Evolutionary conservation across 768 basidiomycete genomes (phyloP).

Genomic region (Mycena indigotica): DNA sequence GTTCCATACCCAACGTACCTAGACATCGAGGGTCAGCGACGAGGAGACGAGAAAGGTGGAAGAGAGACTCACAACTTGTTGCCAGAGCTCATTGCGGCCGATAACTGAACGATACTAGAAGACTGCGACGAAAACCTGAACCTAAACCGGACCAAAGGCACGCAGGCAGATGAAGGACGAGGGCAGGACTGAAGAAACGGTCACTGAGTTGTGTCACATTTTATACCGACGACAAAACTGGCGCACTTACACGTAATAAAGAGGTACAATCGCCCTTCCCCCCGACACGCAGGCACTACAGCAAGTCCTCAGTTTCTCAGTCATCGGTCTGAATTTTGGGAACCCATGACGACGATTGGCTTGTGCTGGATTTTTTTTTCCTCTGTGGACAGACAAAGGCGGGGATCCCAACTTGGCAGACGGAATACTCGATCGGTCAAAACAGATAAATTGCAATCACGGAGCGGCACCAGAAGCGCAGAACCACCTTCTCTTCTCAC

Average conservation of each 20-base stretch:
- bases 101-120: not conserved
- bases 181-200: not conserved
- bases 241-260: not conserved
- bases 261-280: not conserved
- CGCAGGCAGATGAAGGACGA: not conserved
- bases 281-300: not conserved
- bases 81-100: not conserved
- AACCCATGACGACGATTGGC: too few species aligned
- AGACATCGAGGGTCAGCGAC: not conserved
- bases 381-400: too few species aligned
- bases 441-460: too few species aligned
- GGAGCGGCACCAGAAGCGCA: too few species aligned
- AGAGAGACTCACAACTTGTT: constrained; percentile 14
- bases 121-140: not conserved
- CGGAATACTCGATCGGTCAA: too few species aligned
- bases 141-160: not conserved
- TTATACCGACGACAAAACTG: too few species aligned
- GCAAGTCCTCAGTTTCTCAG: not conserved
- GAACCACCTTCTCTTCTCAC: too few species aligned
- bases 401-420: too few species aligned
- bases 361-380: too few species aligned
- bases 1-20: constrained; percentile 13
- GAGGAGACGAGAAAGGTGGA: not conserved
- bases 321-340: not conserved
- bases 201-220: not conserved